Evolutionary conservation across 2,329 filamentous ascomycete species (phyloP).

Genomic region (Fusarium sp.): DNA sequence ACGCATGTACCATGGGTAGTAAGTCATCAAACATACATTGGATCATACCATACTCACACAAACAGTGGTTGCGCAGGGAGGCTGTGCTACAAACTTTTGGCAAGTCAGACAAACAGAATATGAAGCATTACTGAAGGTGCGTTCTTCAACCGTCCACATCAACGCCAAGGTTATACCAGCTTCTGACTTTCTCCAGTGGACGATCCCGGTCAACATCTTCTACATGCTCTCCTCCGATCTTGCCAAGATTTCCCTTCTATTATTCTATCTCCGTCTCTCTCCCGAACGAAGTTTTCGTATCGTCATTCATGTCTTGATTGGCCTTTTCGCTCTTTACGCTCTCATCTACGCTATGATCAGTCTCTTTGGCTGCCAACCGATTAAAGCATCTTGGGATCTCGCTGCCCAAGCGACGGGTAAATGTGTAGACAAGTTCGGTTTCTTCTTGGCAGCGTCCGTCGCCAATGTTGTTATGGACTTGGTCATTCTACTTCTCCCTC

Average conservation of each 20-base stretch:
- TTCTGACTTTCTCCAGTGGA: slow-evolving; percentile 33
- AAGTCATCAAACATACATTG: neutral
- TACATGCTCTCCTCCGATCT: slow-evolving; percentile 46
- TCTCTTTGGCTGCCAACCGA: slow-evolving; percentile 42
- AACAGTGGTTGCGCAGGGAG: slow-evolving; percentile 38
- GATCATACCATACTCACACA: neutral
- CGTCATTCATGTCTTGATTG: slow-evolving; percentile 16
- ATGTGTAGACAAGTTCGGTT: slow-evolving; percentile 45
- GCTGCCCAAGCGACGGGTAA: slow-evolving; percentile 39
- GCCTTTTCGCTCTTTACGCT: slow-evolving; percentile 34
- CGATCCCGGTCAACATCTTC: slow-evolving; percentile 46
- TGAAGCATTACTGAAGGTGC: slow-evolving; percentile 35
- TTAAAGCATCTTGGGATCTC: slow-evolving; percentile 44
- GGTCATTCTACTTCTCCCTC: slow-evolving; percentile 33
- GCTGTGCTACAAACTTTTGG: slow-evolving; percentile 43
- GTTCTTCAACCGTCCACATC: fast-evolving
- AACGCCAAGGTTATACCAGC: fast-evolving
- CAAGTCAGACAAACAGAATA: slow-evolving; percentile 34
- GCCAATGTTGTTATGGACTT: slow-evolving; percentile 46
- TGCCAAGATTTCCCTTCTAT: slow-evolving; percentile 44
- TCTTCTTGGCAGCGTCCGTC: slow-evolving; percentile 44
- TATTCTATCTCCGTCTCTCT: slow-evolving; percentile 43
- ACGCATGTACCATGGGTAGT: slow-evolving; percentile 47
- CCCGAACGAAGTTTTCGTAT: slow-evolving; percentile 41
- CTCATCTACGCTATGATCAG: slow-evolving; percentile 45